phyloP scores from a whole-genome alignment of 306 rosid genomes.

The Lotus japonicus region DNA sequence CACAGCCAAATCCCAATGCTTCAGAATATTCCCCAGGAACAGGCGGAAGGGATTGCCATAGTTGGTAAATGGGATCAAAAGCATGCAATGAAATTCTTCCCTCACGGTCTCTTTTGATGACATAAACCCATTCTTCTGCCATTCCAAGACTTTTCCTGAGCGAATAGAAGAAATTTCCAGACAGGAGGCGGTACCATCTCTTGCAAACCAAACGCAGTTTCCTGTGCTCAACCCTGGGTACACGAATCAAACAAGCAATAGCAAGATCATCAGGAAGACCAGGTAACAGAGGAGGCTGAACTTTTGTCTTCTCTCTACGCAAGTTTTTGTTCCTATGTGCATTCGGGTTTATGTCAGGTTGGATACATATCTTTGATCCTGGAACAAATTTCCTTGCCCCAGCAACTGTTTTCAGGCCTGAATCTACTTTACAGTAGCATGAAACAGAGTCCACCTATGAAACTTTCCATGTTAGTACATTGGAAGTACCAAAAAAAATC shows the following conservation, averaged over 20 bases:
- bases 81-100: slow-evolving; percentile 94
- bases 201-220: slow-evolving; percentile 92
- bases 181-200: slow-evolving; percentile 86
- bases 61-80: slow-evolving; percentile 89
- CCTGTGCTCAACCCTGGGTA: slow-evolving; percentile 86
- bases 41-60: slow-evolving; percentile 98
- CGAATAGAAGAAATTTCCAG: slow-evolving; percentile 93
- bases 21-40: slow-evolving; percentile 93
- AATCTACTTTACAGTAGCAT: slow-evolving; percentile 96
- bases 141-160: slow-evolving; percentile 94
- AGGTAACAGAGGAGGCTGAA: slow-evolving; percentile 93
- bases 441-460: slow-evolving; percentile 95
- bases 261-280: slow-evolving; percentile 99
- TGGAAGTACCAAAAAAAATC: not conserved
- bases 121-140: slow-evolving; percentile 99
- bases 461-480: slow-evolving; percentile 32
- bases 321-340: slow-evolving; percentile 72
- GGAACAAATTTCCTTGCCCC: slow-evolving; percentile 98
- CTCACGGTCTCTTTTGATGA: slow-evolving; percentile 95
- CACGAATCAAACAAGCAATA: slow-evolving; percentile 92
- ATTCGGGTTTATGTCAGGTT: slow-evolving; percentile 94
- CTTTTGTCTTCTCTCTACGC: slow-evolving; percentile 75
- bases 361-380: slow-evolving; percentile 89
- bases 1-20: slow-evolving; percentile 97
- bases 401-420: slow-evolving; percentile 87